Evolutionary conservation across 2,329 filamentous ascomycete genomes (phyloP).

Genomic region (Cercospora sesami): DNA sequence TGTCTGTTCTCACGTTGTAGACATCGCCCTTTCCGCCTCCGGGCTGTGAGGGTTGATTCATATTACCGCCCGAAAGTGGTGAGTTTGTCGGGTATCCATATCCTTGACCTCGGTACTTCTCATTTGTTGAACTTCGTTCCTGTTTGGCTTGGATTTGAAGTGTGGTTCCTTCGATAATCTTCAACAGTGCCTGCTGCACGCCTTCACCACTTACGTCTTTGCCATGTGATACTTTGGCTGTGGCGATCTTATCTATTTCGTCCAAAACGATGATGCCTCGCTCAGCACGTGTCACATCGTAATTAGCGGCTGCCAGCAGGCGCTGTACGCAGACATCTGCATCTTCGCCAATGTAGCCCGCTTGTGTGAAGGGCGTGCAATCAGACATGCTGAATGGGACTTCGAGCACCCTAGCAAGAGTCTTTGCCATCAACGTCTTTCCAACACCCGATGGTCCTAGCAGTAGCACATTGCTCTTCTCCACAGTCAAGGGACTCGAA

Average conservation of each 20-base stretch:
- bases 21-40: constrained; percentile 55
- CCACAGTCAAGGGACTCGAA: constrained; percentile 68
- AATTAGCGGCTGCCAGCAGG: constrained; percentile 84
- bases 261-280: constrained; percentile 93
- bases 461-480: constrained; percentile 92
- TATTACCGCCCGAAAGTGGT: constrained; percentile 40
- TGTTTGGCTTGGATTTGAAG: constrained; percentile 88
- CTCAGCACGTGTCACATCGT: constrained; percentile 80
- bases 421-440: constrained; percentile 94
- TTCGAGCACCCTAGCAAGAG: constrained; percentile 85
- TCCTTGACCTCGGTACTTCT: constrained; percentile 22
- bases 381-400: constrained; percentile 95
- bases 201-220: constrained; percentile 95
- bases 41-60: constrained; percentile 30
- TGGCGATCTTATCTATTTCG: constrained; percentile 96
- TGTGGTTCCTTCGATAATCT: constrained; percentile 94
- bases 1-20: constrained; percentile 82
- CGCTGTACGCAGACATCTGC: constrained; percentile 94
- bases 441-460: constrained; percentile 92
- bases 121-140: constrained; percentile 51
- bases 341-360: constrained; percentile 96
- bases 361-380: constrained; percentile 93
- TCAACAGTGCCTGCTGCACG: constrained; percentile 91
- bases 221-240: constrained; percentile 80
- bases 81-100: constrained; percentile 39